Evolutionary conservation across 2,329 filamentous ascomycete species (phyloP).

Genomic region (Clarireedia homoeocarpa): DNA sequence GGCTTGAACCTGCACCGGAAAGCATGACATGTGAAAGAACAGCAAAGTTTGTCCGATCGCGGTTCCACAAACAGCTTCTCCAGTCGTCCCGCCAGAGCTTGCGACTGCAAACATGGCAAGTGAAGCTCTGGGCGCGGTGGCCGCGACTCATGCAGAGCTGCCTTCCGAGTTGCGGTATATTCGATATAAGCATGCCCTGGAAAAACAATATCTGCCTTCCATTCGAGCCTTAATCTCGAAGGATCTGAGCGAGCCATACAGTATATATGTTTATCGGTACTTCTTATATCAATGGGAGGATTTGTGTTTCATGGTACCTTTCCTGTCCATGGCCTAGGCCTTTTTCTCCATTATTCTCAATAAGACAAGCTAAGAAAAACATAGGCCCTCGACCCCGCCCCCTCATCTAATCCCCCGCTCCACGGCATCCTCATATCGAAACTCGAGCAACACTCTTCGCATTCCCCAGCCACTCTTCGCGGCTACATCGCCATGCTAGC

Average conservation of each 20-base stretch:
- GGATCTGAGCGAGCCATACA: slow-evolving; percentile 95
- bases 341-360: neutral
- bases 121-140: neutral
- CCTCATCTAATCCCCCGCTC: slow-evolving; percentile 46
- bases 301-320: slow-evolving; percentile 81
- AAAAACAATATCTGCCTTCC: slow-evolving; percentile 64
- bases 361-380: neutral
- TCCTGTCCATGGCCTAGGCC: neutral
- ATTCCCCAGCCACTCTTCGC: slow-evolving; percentile 64
- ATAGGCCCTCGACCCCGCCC: slow-evolving; percentile 49
- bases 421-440: slow-evolving; percentile 93
- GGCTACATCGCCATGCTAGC: slow-evolving; percentile 99
- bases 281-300: slow-evolving; percentile 97
- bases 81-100: neutral
- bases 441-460: slow-evolving; percentile 79
- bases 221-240: slow-evolving; percentile 92
- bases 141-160: slow-evolving; percentile 16
- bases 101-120: slow-evolving; percentile 9
- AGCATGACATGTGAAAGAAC: neutral
- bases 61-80: neutral
- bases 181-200: slow-evolving; percentile 54
- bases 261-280: slow-evolving; percentile 98
- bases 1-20: neutral
- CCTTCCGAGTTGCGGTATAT: slow-evolving; percentile 48
- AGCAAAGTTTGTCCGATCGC: neutral